Evolutionary conservation across 2,329 filamentous ascomycete species (phyloP).

Genomic region (Diaporthe vaccinii): DNA sequence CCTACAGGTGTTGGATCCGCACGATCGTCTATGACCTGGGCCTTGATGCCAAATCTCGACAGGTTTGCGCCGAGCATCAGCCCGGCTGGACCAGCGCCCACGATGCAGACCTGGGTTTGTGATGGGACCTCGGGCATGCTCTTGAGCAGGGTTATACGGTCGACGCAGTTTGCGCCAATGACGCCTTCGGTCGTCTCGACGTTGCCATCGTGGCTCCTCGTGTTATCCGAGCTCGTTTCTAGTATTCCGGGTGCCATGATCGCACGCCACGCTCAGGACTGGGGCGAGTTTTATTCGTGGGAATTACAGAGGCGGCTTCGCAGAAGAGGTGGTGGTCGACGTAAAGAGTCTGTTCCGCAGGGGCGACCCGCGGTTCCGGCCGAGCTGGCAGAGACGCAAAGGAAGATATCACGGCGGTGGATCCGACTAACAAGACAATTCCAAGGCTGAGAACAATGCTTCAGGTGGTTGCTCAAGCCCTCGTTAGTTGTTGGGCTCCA

Average conservation of each 20-base stretch:
- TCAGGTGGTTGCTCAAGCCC: background rate
- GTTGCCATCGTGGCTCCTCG: conserved; percentile 39
- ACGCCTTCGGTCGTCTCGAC: conserved; percentile 41
- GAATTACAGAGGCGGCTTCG: conserved; percentile 14
- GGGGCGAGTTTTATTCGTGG: background rate
- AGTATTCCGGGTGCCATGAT: conserved; percentile 40
- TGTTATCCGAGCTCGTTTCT: conserved; percentile 38
- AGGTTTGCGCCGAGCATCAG: conserved; percentile 65
- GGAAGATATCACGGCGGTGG: background rate
- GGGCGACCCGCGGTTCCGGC: background rate
- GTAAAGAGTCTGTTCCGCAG: background rate
- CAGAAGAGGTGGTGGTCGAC: background rate
- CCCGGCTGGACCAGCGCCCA: conserved; percentile 65
- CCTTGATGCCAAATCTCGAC: conserved; percentile 70
- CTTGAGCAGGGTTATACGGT: conserved; percentile 62
- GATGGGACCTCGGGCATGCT: conserved; percentile 62
- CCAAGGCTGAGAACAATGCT: background rate
- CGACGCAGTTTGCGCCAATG: conserved; percentile 51
- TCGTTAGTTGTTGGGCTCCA: background rate
- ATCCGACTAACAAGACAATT: background rate
- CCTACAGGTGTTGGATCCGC: conserved; percentile 66
- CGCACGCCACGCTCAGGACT: conserved; percentile 12
- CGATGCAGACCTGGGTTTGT: conserved; percentile 62
- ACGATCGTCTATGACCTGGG: conserved; percentile 70
- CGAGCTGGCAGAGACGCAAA: background rate